Evolutionary conservation across 495 filamentous ascomycete genomes (phyloP), one percentile per base, ranked within the genome.

Genomic region (Aspergillus affinis): DNA sequence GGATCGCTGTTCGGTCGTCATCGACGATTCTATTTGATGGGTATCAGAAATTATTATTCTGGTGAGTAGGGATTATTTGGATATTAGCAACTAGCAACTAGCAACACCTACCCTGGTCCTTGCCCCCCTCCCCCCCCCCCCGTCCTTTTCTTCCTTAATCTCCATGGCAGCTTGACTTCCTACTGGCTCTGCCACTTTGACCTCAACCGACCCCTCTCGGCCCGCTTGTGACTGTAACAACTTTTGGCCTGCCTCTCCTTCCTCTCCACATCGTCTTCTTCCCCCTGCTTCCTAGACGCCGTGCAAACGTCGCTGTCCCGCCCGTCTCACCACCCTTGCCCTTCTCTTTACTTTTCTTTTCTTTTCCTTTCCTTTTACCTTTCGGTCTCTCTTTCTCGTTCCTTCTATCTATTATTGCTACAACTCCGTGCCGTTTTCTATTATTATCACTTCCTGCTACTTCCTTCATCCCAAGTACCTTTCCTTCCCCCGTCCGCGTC

Each of bases 201-300:
- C 63, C 30, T 65, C 63, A 56, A 56, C 50, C 23, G 59, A 62
- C 60, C 61, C 64, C 64, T 63, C 64, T 61, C 64, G 64, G 58
- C 61, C 61, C 64, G 64, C 61, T 4, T 26, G 23, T 26, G 23
- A 26, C 53, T 63, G 55, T 58, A 51, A 66, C 55, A 44, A 61
- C 51, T 41, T 41, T 41, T 41, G 10, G 10, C 13, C 12, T 41
- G 1, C 12, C 36, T 4, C 4, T 41, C 36, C 12, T 41, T 30
- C 57, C 56, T 36, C 54, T 56, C 63, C 59, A 51, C 52, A 47
- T 48, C 49, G 10, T 26, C 48, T 5, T 50, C 44, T 52, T 48
- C 49, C 57, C 48, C 30, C 18, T 51, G 49, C 56, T 60, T 64
- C 57, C 36, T 68, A 46, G 54, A 62, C 65, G 62, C 62, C 54